Evolutionary conservation across 257 asterid species (phyloP).

Genomic region (Ligustrum vulgare): DNA sequence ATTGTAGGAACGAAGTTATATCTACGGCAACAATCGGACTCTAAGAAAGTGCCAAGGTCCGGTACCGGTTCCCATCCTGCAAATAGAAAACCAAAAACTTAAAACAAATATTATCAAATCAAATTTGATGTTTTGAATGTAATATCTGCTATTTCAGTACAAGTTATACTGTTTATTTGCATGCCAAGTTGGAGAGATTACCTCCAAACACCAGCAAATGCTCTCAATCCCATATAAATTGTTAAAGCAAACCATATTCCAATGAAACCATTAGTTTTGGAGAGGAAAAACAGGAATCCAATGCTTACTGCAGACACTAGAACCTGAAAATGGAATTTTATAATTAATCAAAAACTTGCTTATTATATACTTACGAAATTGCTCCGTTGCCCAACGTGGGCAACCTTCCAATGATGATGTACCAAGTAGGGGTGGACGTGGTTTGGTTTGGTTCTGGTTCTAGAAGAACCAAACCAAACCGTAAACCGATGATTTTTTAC

Average conservation of each 20-base stretch:
- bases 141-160: neutral
- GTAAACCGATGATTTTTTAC: too few relatives aligned
- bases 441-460: too few relatives aligned
- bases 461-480: too few relatives aligned
- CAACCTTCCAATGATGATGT: too few relatives aligned
- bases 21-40: constrained; percentile 21
- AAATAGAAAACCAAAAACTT: neutral
- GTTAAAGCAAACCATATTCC: constrained; percentile 75
- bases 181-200: constrained; percentile 2
- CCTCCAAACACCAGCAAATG: constrained; percentile 81
- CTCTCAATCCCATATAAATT: constrained; percentile 61
- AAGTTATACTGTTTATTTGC: neutral
- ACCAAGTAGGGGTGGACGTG: too few relatives aligned
- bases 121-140: neutral
- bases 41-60: constrained; percentile 87
- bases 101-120: neutral
- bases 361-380: too few relatives aligned
- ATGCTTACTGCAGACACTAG: constrained; percentile 63
- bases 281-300: constrained; percentile 45
- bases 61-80: constrained; percentile 86
- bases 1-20: constrained; percentile 16
- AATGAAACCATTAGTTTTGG: constrained; percentile 42
- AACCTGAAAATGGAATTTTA: constrained; percentile 36
- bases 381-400: too few relatives aligned
- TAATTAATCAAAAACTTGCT: neutral